Evolutionary conservation across 257 asterid genomes (phyloP), one percentile per base, ranked within the genome.

Genomic region (Verbena officinalis): DNA sequence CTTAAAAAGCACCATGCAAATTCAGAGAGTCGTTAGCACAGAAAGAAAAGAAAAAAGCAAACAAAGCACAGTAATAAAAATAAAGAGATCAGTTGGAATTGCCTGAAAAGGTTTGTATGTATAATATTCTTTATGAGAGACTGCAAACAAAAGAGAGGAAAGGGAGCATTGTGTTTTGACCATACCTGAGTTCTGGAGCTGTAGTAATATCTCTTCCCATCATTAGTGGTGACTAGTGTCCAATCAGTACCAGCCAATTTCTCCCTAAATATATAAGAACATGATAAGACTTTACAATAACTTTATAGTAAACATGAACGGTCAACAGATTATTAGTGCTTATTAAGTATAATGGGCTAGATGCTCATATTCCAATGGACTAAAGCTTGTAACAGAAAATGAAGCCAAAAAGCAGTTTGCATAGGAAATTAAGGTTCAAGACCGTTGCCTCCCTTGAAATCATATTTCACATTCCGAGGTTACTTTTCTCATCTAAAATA

Each of bases 141-240:
- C 22, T 38, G 13, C 36, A 44, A 20, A 68, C 62, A 13, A 50
- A 36, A 3, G 16, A 53, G 13, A 27, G 48, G 60, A n/a, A 21
- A 13, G 17, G 39, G 27, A 73, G 51, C 65, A 27, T 59, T 49
- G 71, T 49, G 38, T 31, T 13, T 38, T 30, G 36, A 53, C 20
- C 64, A 33, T 57, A 89, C 99, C 99, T 90, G 85, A 65, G 96
- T 88, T 55, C 65, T 76, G 38, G 82, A 65, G 72, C 90, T 88
- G 81, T 90, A 83, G 82, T 90, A 94, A 77, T 90, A 94, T 51
- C 48, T 86, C 77, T 90, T 86, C 71, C 95, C 95, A 79, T 94
- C 95, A 77, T 90, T 86, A 55, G 97, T 90, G 73, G 86, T 77
- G 72, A 94, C 95, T 71, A 81, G 69, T 63, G 83, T 79, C 99